Base-by-base conservation (phyloP, 2,329 filamentous ascomycete genomes). In the Xylariaceae sp. region DNA sequence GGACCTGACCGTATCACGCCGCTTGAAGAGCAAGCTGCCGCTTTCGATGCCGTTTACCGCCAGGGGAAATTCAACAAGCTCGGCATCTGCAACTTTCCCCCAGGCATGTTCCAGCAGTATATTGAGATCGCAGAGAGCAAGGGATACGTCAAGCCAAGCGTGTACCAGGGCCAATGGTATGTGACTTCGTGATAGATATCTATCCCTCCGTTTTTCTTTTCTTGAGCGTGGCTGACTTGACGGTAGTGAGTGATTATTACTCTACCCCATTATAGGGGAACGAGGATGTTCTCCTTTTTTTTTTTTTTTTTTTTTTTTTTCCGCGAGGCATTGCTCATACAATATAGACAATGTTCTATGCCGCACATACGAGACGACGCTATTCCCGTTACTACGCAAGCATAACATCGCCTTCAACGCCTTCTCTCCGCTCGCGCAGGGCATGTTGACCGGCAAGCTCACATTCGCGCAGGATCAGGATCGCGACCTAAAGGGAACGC, bases 331-430 rank as follows among this genome's bases (percentile, higher is more conserved):
- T 19, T 19, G 19, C 19, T 19, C 19, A 19, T 19, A 19, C 19
- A 19, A 19, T 19, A 19, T 19, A 19, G 19, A 60, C 43, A 60
- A 60, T 43, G 46, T 60, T 4, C 4, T 60, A 9, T 56, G 49
- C 35, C 56, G 58, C 11, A 45, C 31, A 4, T 53, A 53, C 30
- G 58, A 60, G 39, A 32, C 43, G 1, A 52, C 47, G 1, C 29
- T 60, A 4, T 52, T 60, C 31, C 55, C 58, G 6, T 49, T 56
- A 40, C 47, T 60, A 4, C 58, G 55, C 6, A 43, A 58, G 19
- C 50, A 58, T 39, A 48, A 34, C 5, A 52, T 58, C 11, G 32
- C 50, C 3, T 54, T 58, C 32, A 19, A 26, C 5, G 55, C 55
- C 30, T 57, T 50, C 12, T 50, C 49, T 9, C 52, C 53, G 32